A percentile compares a stretch with the other conserved stretches of the same genome.
Conservation (phyloP, 192 early-diverging fungal species). For the Mortierella hygrophila region DNA sequence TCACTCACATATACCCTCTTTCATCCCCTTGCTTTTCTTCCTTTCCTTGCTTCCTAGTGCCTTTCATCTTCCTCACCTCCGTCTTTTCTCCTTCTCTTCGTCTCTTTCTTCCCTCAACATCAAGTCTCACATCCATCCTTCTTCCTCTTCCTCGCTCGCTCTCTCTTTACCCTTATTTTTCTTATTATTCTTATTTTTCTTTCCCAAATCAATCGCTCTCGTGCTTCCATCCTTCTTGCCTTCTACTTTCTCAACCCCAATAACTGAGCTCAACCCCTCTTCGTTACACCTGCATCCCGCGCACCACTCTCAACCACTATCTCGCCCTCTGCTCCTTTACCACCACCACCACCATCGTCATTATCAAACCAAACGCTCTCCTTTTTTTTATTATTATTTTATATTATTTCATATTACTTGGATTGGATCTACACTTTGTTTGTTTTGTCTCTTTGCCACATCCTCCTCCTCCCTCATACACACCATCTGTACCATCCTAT, state of each 20-base stretch:
- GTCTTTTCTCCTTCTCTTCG: neutral
- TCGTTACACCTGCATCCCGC: neutral
- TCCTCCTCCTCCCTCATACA: neutral
- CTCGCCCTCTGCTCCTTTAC: neutral
- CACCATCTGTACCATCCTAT: neutral
- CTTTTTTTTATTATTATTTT: neutral
- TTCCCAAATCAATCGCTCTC: too few species aligned
- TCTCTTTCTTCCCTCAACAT: too few species aligned
- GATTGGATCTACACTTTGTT: neutral
- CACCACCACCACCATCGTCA: neutral
- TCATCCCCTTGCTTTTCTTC: neutral
- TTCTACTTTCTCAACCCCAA: too few species aligned
- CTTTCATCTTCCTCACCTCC: neutral
- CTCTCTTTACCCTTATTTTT: neutral
- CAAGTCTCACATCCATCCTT: too few species aligned
- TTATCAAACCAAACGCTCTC: neutral
- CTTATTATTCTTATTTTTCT: too few species aligned
- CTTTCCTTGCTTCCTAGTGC: neutral
- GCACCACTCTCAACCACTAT: neutral
- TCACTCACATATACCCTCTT: neutral
- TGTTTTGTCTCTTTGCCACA: neutral
- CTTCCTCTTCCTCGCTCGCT: neutral
- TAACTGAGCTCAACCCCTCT: neutral
- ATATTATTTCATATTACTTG: neutral
- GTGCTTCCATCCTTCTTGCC: too few species aligned